These are phyloP conservation scores for Penstemon newberryi DNA, from an alignment of 257 asterid genomes.

Conservation along the genomic window DNA sequence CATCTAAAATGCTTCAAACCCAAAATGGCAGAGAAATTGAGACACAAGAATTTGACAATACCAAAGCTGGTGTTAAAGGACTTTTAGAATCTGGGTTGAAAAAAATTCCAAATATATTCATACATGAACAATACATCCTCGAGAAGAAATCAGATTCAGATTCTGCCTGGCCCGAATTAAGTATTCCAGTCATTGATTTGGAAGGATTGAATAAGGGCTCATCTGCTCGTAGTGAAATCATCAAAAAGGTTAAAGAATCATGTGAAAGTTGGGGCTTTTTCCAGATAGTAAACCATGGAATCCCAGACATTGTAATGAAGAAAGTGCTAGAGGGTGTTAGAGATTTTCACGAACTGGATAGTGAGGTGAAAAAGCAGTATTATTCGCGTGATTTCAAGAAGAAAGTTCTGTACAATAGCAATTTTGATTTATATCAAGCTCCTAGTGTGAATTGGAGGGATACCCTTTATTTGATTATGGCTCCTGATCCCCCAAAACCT, in stretches of 20 bases:
- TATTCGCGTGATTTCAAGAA: slow-evolving; percentile 52
- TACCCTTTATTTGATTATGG: slow-evolving; percentile 45
- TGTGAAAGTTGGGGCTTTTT: slow-evolving; percentile 52
- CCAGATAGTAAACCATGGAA: slow-evolving; percentile 64
- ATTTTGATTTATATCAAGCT: slow-evolving; percentile 46
- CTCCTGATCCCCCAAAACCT: slow-evolving; percentile 45
- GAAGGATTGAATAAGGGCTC: slow-evolving; percentile 22
- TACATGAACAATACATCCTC: slow-evolving; percentile 10
- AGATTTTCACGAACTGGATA: slow-evolving; percentile 55
- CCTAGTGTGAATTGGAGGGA: slow-evolving; percentile 63
- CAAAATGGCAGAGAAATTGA: no score
- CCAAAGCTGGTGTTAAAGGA: slow-evolving; percentile 65
- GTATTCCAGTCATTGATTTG: slow-evolving; percentile 58
- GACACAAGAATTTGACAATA: slow-evolving; percentile 40
- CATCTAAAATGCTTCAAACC: no score
- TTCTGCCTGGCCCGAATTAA: neutral
- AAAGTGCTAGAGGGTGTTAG: slow-evolving; percentile 55
- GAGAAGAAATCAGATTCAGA: slow-evolving; percentile 11
- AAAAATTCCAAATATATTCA: slow-evolving; percentile 48
- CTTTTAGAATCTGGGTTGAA: slow-evolving; percentile 47
- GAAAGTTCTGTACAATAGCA: slow-evolving; percentile 52
- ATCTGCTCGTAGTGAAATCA: slow-evolving; percentile 28
- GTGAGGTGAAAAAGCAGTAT: slow-evolving; percentile 43
- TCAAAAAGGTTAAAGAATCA: slow-evolving; percentile 43
- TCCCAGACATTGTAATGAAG: slow-evolving; percentile 44